phyloP scores from a whole-genome alignment of 2,329 filamentous ascomycete genomes.

The Colletotrichum orchidophilum region DNA sequence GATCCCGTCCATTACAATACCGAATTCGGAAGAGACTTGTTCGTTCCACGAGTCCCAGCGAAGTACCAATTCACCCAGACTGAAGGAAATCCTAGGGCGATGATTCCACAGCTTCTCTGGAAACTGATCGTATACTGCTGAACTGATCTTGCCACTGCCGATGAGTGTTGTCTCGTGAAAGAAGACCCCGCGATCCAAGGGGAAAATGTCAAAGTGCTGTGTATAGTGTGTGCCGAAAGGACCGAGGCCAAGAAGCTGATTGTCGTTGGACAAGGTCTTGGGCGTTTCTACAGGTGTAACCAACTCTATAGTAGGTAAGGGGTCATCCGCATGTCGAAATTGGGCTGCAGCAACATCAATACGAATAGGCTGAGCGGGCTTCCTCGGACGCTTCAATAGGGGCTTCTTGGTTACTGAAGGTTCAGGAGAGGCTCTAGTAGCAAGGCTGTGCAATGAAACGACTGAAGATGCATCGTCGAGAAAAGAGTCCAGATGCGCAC shows the following conservation, averaged over 20 bases:
- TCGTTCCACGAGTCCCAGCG: constrained; percentile 67
- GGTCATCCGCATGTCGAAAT: constrained; percentile 63
- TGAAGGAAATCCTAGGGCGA: constrained; percentile 51
- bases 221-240: constrained; percentile 70
- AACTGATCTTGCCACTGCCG: constrained; percentile 60
- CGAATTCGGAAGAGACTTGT: constrained; percentile 68
- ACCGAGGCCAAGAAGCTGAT: constrained; percentile 54
- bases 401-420: neutral
- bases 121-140: constrained; percentile 45
- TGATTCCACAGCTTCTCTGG: constrained; percentile 40
- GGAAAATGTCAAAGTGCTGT: constrained; percentile 70
- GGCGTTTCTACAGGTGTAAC: constrained; percentile 21
- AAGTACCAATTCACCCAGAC: constrained; percentile 58
- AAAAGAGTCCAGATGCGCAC: constrained; percentile 14
- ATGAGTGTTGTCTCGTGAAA: constrained; percentile 70
- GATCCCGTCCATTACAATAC: constrained; percentile 69
- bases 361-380: constrained; percentile 52
- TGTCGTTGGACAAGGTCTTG: constrained; percentile 6
- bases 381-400: constrained; percentile 47
- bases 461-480: constrained; percentile 22
- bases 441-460: constrained; percentile 2
- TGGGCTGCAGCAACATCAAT: constrained; percentile 62
- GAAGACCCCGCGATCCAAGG: constrained; percentile 63
- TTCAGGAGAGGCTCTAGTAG: constrained; percentile 2
- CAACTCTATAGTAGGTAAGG: constrained; percentile 45